Evolutionary conservation across 2,329 filamentous ascomycete genomes (phyloP).

Genomic region (Piedraia hortae): DNA sequence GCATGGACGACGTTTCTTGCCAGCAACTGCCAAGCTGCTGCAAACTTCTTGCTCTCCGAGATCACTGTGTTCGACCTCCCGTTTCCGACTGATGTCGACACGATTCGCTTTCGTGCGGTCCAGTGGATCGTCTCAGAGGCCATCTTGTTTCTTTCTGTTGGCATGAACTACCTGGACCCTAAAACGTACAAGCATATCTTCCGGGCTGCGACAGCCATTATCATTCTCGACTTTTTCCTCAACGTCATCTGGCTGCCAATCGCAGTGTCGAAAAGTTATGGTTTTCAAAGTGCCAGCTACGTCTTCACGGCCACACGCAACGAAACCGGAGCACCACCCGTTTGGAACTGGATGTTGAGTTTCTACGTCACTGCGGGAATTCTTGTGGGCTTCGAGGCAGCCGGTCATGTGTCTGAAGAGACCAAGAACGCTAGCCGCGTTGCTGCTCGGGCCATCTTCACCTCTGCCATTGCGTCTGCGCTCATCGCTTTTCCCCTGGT

Average conservation of each 20-base stretch:
- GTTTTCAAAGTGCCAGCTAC: slow-evolving; percentile 30
- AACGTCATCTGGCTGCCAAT: slow-evolving; percentile 35
- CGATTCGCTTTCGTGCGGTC: slow-evolving; percentile 30
- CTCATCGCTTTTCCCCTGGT: slow-evolving; percentile 27
- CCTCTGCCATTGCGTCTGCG: slow-evolving; percentile 29
- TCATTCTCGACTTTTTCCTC: slow-evolving; percentile 29
- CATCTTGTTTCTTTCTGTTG: slow-evolving; percentile 15
- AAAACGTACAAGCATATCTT: slow-evolving; percentile 23
- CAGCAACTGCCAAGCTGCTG: slow-evolving; percentile 13
- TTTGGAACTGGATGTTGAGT: slow-evolving; percentile 36
- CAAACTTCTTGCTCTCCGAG: slow-evolving; percentile 20
- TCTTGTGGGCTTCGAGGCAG: slow-evolving; percentile 32
- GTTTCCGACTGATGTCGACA: slow-evolving; percentile 25
- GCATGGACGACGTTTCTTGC: slow-evolving; percentile 27
- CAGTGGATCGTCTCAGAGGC: slow-evolving; percentile 30
- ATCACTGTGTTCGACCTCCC: slow-evolving; percentile 28
- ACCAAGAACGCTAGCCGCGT: slow-evolving; percentile 29
- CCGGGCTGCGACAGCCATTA: slow-evolving; percentile 21
- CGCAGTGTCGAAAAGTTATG: slow-evolving; percentile 25
- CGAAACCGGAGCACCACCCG: slow-evolving; percentile 19
- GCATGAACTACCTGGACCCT: slow-evolving; percentile 14
- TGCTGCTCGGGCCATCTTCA: slow-evolving; percentile 32
- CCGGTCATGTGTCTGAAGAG: slow-evolving; percentile 32
- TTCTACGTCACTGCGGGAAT: slow-evolving; percentile 33
- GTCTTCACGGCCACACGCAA: slow-evolving; percentile 35